Evolutionary conservation across 192 early-diverging fungal genomes (phyloP), one percentile per base, ranked within the genome.

Genomic region (Podila verticillata): DNA sequence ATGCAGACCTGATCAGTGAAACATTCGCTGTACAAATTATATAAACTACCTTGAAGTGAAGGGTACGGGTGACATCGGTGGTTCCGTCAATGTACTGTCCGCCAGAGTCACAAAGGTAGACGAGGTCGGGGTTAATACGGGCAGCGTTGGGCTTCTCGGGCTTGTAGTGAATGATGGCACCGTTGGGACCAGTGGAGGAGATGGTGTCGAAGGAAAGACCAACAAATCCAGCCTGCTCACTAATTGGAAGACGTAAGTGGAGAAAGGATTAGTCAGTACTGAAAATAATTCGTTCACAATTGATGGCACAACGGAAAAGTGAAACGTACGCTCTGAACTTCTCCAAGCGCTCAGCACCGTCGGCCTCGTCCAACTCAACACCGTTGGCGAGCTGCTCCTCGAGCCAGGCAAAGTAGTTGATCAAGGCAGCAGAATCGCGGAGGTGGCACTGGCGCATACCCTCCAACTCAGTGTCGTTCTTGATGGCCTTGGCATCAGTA

Each of bases 171-270:
- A 99, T 98, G 81, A 99, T 96, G 39, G 96, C 93, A 7, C 96
- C 98, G 72, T 97, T 99, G n/a, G 98, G 82, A 4, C 98, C 98
- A 10, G 95, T 95, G 19, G 94, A 92, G 8, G 96, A 98, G 70
- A 99, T 99, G 26, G 98, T 99, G 73, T 92, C 93, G 72, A 99
- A 99, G 65, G 94, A 95, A 57, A 97, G 92, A 3, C 98, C 98
- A 32, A 96, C 92, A 83, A 95, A 98, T 79, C 94, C 78, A 35
- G 86, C 73, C 73, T 94, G 93, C 66, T 88, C 89, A 57, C 87
- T 88, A 47, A 59, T 30, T 26, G 51, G 30, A 28, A 44, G 34
- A 32, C 29, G 36, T 36, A 30, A 29, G 26, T 57, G 20, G 67
- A 65, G 12, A 70, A 19, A 29, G 68, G 10, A 19, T 34, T 29